Percentiles rank a stretch among this genome's conserved stretches.
phyloP scores from a whole-genome alignment of 108 stramenopile species.

The Conticribra guillardii region DNA sequence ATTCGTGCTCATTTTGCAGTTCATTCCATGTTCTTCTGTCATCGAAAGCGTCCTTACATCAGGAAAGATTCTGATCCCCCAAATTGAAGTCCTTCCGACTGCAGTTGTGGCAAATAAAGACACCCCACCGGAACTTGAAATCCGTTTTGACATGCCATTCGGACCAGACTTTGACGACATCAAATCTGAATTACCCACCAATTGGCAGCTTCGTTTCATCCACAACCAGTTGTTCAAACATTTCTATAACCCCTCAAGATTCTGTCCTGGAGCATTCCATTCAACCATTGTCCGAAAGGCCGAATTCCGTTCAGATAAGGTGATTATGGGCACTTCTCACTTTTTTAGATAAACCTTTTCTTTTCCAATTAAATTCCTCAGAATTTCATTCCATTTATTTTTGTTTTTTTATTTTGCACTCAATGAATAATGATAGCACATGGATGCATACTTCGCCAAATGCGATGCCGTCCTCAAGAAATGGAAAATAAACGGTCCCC shows the following conservation, averaged over 20 bases:
- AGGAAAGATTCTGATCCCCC: slow-evolving; percentile 83
- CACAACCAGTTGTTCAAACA: slow-evolving; percentile 88
- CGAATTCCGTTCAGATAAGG: slow-evolving; percentile 74
- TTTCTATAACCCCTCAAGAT: slow-evolving; percentile 74
- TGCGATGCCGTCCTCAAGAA: slow-evolving; percentile 62
- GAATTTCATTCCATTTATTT: not conserved
- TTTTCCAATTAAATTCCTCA: not conserved
- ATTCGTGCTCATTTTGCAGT: no score
- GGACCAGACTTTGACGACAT: slow-evolving; percentile 60
- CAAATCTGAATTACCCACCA: slow-evolving; percentile 60
- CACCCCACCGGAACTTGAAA: slow-evolving; percentile 82
- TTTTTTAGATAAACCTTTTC: not conserved
- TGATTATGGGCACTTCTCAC: slow-evolving; percentile 21
- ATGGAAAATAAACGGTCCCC: slow-evolving; percentile 70
- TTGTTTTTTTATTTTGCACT: not conserved
- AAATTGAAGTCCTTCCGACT: slow-evolving; percentile 86
- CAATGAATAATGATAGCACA: slow-evolving; percentile 42
- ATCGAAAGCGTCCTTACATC: slow-evolving; percentile 52
- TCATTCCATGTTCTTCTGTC: not conserved
- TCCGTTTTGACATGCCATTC: slow-evolving; percentile 85
- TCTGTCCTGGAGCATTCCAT: slow-evolving; percentile 88
- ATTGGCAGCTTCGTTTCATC: slow-evolving; percentile 87
- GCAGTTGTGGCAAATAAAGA: slow-evolving; percentile 85
- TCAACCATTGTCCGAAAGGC: slow-evolving; percentile 89
- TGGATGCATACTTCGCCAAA: slow-evolving; percentile 56